Base-by-base conservation (phyloP, 2,329 filamentous ascomycete genomes). In the Stagonosporopsis tanaceti region DNA sequence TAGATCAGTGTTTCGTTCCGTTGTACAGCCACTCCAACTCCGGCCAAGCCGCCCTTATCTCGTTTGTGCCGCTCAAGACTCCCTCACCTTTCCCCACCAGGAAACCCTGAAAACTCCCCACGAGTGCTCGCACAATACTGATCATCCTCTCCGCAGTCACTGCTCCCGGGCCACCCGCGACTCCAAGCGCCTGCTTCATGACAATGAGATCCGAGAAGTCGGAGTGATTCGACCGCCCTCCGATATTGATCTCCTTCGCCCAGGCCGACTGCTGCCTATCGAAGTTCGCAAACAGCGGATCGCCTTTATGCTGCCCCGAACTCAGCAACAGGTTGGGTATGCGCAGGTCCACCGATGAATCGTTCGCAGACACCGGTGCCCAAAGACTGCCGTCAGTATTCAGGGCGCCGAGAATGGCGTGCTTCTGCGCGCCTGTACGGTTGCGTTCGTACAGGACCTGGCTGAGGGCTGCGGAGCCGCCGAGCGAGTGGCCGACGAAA, bases 401-500 rank as follows among this genome's bases (percentile, higher is more conserved):
- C 2, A 52, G 34, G 3, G 40, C 50, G 25, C 40, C 41, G 34
- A 52, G 32, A 17, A 52, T 45, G 11, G 1, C 14, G 17, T 46
- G 50, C 32, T 38, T 25, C 6, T 6, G 35, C 8, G 28, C 39
- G 12, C 12, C 30, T 20, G 50, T 42, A 14, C 46, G 53, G 4
- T 53, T 48, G n/a, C 46, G 46, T 24, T 61, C 55, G n/a, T 45
- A 45, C 12, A 59, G 38, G 15, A 59, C 41, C 22, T 62, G 51
- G 38, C 24, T 38, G 2, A 62, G 28, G 12, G 64, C 54, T 39
- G 53, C 59, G n/a, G 48, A 53, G 24, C 61, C 63, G 22, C 63
- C 63, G 2, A 67, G 38, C 4, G 64, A 67, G 51, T 65, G 63
- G 1, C 63, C 63, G 39, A 65, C 53, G 32, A 59, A 44, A 2